These are phyloP conservation scores for Malassezia yamatoensis DNA, from an alignment of 1,284 basidiomycete species.

Conservation along the genomic window DNA sequence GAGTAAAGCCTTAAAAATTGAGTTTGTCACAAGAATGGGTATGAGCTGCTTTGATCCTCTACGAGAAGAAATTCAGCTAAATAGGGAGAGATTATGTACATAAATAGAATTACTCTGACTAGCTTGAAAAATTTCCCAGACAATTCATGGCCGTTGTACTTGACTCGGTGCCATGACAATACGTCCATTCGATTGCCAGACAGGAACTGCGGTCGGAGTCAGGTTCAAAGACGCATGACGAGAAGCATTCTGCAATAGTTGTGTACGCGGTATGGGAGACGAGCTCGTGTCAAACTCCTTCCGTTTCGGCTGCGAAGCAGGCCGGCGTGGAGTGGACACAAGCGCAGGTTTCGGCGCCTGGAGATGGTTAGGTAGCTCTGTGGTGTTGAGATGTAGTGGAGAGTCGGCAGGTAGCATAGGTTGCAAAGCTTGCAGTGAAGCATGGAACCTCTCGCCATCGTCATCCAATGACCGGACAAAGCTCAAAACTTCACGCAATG, in stretches of 20 bases:
- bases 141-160: not conserved
- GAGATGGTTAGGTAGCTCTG: not conserved
- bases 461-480: conserved; percentile 9
- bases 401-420: not conserved
- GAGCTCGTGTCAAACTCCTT: not conserved
- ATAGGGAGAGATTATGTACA: not conserved
- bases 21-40: no score
- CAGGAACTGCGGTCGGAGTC: conserved; percentile 1
- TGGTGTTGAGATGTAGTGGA: not conserved
- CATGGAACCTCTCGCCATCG: not conserved
- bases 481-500: conserved; percentile 3
- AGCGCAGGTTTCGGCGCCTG: not conserved
- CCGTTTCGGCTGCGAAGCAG: not conserved
- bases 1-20: no score
- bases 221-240: conserved; percentile 14
- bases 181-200: conserved; percentile 12
- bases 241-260: conserved; percentile 9
- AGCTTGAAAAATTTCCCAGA: no score
- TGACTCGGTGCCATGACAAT: conserved; percentile 6
- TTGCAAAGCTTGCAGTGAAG: not conserved
- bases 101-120: no score
- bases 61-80: not conserved
- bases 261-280: not conserved
- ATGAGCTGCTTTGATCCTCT: not conserved
- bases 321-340: not conserved